These are phyloP conservation scores for Phaeosphaeriaceae sp. DNA, from an alignment of 2,329 filamentous ascomycete genomes.

Conservation along the genomic window DNA sequence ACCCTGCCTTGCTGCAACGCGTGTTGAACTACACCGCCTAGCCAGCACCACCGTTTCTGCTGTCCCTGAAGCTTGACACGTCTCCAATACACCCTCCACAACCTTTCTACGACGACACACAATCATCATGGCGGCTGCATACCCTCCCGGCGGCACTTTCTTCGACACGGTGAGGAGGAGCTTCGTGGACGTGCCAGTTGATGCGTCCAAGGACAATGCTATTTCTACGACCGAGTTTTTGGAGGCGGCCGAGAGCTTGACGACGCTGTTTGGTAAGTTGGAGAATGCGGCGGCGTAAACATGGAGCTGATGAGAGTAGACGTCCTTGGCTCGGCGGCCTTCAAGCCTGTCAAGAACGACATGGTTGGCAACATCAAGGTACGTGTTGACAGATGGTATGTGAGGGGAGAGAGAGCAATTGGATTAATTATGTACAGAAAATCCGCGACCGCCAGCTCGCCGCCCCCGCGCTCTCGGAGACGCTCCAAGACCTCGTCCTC, in stretches of 20 bases:
- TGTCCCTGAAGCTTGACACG: conserved; percentile 1
- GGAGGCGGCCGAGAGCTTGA: conserved; percentile 85
- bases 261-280: conserved; percentile 79
- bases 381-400: conserved; percentile 1
- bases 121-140: conserved; percentile 37
- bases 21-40: conserved; percentile 24
- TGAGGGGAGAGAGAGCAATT: not conserved
- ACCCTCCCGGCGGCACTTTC: conserved; percentile 74
- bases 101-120: not conserved
- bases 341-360: conserved; percentile 89
- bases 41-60: conserved; percentile 5
- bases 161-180: conserved; percentile 84
- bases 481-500: conserved; percentile 80
- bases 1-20: conserved; percentile 18
- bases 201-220: conserved; percentile 75
- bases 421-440: conserved; percentile 67
- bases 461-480: conserved; percentile 79
- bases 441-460: conserved; percentile 82
- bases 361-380: conserved; percentile 93
- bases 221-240: conserved; percentile 88
- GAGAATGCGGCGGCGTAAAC: too few species aligned
- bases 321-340: conserved; percentile 72
- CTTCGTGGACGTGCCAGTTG: conserved; percentile 82
- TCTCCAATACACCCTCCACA: not conserved
- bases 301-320: conserved; percentile 53